A percentile compares a stretch with the other conserved stretches of the same genome.
These are phyloP conservation scores for Phalaenopsis equestris DNA, from an alignment of 106 monocot species.

Conservation along the genomic window DNA sequence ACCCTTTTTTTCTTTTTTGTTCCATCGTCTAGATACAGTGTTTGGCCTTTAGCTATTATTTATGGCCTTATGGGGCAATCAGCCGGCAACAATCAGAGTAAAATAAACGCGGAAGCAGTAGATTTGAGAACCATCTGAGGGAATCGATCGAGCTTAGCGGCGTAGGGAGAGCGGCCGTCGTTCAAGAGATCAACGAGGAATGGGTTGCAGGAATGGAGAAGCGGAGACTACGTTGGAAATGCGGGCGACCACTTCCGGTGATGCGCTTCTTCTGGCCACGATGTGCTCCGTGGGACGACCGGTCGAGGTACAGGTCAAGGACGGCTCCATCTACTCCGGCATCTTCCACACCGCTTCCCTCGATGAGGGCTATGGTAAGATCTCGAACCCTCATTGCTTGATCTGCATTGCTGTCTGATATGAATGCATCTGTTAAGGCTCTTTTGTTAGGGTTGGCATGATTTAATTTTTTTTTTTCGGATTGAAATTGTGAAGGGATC, in stretches of 20 bases:
- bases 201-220: slow-evolving; percentile 1
- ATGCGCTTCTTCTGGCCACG: slow-evolving; percentile 37
- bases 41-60: too few relatives aligned
- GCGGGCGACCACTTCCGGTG: background rate
- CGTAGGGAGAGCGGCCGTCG: background rate
- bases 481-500: slow-evolving; percentile 27
- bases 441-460: background rate
- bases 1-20: too few relatives aligned
- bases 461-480: background rate
- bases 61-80: too few relatives aligned
- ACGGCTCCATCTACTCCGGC: slow-evolving; percentile 66
- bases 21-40: too few relatives aligned
- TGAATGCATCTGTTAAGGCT: background rate
- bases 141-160: background rate
- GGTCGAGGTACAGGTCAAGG: slow-evolving; percentile 61
- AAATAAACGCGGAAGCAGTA: background rate
- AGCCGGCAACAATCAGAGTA: too few relatives aligned
- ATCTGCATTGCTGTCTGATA: slow-evolving; percentile 1
- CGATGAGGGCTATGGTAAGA: slow-evolving; percentile 29
- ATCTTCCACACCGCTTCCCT: slow-evolving; percentile 64
- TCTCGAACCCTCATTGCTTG: background rate
- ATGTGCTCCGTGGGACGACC: slow-evolving; percentile 45
- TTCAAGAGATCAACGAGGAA: background rate
- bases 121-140: background rate
- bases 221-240: background rate